These are phyloP conservation scores for Pleurotus salmoneostramineus DNA, from an alignment of 768 basidiomycete genomes.

Conservation along the genomic window DNA sequence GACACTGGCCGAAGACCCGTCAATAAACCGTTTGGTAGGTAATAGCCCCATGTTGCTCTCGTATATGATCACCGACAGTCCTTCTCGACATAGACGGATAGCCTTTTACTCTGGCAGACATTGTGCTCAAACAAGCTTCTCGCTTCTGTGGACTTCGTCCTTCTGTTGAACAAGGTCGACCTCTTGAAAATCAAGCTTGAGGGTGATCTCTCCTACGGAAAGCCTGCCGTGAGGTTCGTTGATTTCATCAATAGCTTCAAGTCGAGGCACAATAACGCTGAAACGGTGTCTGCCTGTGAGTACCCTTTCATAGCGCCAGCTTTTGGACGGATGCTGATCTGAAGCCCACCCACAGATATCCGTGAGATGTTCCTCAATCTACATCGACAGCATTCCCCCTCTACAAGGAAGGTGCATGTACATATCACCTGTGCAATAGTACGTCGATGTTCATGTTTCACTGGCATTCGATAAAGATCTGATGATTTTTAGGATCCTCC, in stretches of 20 bases:
- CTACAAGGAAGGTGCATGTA: conserved; percentile 43
- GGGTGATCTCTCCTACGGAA: not conserved
- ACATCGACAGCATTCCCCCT: conserved; percentile 46
- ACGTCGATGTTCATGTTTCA: conserved; percentile 18
- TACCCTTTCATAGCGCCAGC: conserved; percentile 9
- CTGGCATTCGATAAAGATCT: not conserved
- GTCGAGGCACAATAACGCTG: conserved; percentile 46
- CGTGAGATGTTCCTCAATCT: conserved; percentile 45
- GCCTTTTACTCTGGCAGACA: conserved; percentile 54
- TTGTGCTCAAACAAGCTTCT: conserved; percentile 59
- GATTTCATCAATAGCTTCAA: conserved; percentile 52
- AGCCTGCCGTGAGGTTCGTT: conserved; percentile 46
- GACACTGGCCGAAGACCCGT: conserved; percentile 53
- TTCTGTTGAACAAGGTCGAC: conserved; percentile 64
- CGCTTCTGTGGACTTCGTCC: conserved; percentile 46
- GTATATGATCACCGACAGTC: not conserved
- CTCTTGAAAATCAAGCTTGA: conserved; percentile 51
- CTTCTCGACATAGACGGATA: conserved; percentile 38
- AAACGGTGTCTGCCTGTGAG: conserved; percentile 52
- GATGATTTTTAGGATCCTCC: conserved; percentile 31
- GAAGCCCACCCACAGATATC: conserved; percentile 36
- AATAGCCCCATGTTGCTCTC: not conserved
- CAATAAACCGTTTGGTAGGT: conserved; percentile 55
- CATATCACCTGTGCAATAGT: conserved; percentile 60
- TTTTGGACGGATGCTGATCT: not conserved